These are phyloP conservation scores for Botryotinia convoluta DNA, from an alignment of 2,329 filamentous ascomycete genomes.

Conservation along the genomic window DNA sequence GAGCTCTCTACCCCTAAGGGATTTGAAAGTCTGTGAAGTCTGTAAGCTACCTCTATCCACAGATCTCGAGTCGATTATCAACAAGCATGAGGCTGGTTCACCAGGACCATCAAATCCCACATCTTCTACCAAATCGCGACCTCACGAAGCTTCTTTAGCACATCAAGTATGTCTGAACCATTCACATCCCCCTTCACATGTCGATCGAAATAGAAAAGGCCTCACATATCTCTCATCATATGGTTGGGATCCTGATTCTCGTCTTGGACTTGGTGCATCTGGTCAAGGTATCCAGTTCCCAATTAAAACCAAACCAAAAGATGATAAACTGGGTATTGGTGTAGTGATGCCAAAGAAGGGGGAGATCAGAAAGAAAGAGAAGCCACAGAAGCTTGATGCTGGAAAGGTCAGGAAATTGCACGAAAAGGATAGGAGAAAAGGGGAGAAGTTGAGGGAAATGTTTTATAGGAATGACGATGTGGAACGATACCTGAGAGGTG, in stretches of 20 bases:
- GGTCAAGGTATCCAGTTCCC: slow-evolving; percentile 72
- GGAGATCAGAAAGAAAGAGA: slow-evolving; percentile 42
- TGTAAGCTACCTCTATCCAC: slow-evolving; percentile 58
- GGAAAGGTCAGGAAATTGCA: slow-evolving; percentile 64
- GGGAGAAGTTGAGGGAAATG: slow-evolving; percentile 63
- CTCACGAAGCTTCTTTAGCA: slow-evolving; percentile 61
- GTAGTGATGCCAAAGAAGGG: slow-evolving; percentile 43
- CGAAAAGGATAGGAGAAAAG: slow-evolving; percentile 58
- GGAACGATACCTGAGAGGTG: slow-evolving; percentile 56
- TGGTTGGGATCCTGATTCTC: slow-evolving; percentile 73
- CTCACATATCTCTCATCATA: slow-evolving; percentile 62
- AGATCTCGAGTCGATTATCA: slow-evolving; percentile 31
- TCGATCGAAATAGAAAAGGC: slow-evolving; percentile 70
- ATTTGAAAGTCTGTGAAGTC: slow-evolving; percentile 48
- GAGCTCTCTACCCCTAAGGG: neutral
- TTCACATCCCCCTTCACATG: slow-evolving; percentile 68
- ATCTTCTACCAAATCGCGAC: slow-evolving; percentile 23
- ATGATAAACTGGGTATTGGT: slow-evolving; percentile 73
- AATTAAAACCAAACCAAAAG: slow-evolving; percentile 67
- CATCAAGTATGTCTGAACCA: slow-evolving; percentile 70
- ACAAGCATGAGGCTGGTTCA: neutral
- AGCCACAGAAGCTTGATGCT: slow-evolving; percentile 59
- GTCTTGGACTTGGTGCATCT: slow-evolving; percentile 66
- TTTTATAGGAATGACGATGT: slow-evolving; percentile 76
- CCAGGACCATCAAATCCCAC: neutral